Base-by-base conservation (phyloP, 495 filamentous ascomycete genomes). In the Trichoderma parareesei region DNA sequence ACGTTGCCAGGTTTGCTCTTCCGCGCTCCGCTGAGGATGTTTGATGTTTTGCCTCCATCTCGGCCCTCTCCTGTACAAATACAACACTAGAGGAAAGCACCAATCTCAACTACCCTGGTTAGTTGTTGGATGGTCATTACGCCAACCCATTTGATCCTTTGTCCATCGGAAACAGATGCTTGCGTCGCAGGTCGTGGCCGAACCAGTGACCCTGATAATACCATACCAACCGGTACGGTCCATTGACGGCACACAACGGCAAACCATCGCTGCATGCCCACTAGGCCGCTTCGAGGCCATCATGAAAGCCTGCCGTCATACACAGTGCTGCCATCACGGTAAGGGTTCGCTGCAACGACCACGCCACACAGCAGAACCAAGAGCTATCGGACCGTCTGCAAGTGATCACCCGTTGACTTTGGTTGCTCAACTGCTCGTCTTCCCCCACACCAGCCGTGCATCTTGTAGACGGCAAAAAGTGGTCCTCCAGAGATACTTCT, bases 381-480 rank as follows among this genome's bases (percentile, higher is more conserved):
- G 53, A 57, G 53, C 20, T 57, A 57, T 57, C 53, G 53, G 53
- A 57, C 53, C 53, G 53, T 57, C 53, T 57, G 53, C 53, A 37
- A n/a, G 53, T 57, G 53, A 57, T 57, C 53, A 57, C 33, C 53
- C 3, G 53, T 37, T 57, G 5, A 14, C 18, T 4, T n/a, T 18
- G 9, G 16, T 49, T 49, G 43, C 18, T 18, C 14, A 0, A 18
- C 46, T 27, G 14, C 46, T 20, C 46, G 20, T n/a, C 20, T 18
- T 49, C 44, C 44, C 14, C 46, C 46, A 49, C 46, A 8, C 46
- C 46, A 5, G 5, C 27, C 18, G n/a, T 41, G 40, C 40, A 41
- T 27, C 40, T 41, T 11, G 18, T 49, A 27, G 27, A 5, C 46
- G 16, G 18, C 20, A 18, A 20, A 18, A 27, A 27, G 27, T 27